A percentile compares a stretch with the other conserved stretches of the same genome.
These are phyloP conservation scores for Tolypocladium paradoxum DNA, from an alignment of 2,329 filamentous ascomycete genomes.

Conservation along the genomic window DNA sequence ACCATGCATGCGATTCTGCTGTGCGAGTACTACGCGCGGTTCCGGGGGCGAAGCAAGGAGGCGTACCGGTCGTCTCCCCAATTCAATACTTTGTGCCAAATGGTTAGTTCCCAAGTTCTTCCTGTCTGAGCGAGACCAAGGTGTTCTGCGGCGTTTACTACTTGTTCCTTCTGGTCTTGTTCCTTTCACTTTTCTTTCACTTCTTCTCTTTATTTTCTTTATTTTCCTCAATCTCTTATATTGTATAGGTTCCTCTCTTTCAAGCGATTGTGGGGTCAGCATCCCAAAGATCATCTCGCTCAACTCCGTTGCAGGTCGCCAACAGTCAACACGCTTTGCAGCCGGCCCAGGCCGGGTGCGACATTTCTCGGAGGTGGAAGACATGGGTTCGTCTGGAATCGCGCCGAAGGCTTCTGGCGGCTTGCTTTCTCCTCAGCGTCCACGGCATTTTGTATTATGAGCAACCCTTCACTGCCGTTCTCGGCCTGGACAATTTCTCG, in stretches of 20 bases:
- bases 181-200: slow-evolving; percentile 17
- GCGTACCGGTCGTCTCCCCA: slow-evolving; percentile 34
- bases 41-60: slow-evolving; percentile 38
- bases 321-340: slow-evolving; percentile 18
- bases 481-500: slow-evolving; percentile 25
- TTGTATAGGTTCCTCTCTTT: slow-evolving; percentile 10
- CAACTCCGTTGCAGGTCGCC: slow-evolving; percentile 28
- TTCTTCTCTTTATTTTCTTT: slow-evolving; percentile 11
- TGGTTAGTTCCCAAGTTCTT: slow-evolving; percentile 31
- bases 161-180: slow-evolving; percentile 11
- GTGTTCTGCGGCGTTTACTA: slow-evolving; percentile 6
- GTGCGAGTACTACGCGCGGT: slow-evolving; percentile 44
- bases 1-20: slow-evolving; percentile 43
- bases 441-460: slow-evolving; percentile 46
- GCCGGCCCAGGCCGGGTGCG: slow-evolving; percentile 9
- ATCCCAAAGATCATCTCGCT: slow-evolving; percentile 9
- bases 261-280: neutral
- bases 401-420: slow-evolving; percentile 40
- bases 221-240: slow-evolving; percentile 16
- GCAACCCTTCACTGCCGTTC: slow-evolving; percentile 25
- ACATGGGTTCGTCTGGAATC: slow-evolving; percentile 43
- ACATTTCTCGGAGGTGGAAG: slow-evolving; percentile 32
- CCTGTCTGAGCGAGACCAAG: neutral
- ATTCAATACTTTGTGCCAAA: slow-evolving; percentile 41
- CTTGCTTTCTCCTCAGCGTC: slow-evolving; percentile 46